Percentiles rank a stretch among this genome's conserved stretches.
These are phyloP conservation scores for Solanum aculeatissimum DNA, from an alignment of 305 asterid species.

Conservation along the genomic window DNA sequence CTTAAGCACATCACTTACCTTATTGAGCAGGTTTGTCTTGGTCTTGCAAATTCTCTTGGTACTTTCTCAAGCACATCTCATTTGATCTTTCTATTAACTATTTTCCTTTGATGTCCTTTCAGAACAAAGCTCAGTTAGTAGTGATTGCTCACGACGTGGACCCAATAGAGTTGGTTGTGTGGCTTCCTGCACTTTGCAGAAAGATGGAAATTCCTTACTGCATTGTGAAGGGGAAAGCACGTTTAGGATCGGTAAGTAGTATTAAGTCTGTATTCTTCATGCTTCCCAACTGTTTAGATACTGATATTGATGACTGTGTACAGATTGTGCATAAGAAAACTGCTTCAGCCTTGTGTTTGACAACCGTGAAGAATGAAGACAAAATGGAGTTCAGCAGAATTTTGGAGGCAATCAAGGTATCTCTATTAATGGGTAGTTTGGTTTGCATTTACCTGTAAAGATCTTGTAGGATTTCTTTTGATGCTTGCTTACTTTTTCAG, in stretches of 20 bases:
- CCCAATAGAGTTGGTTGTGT: conserved; percentile 84
- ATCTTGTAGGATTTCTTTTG: neutral
- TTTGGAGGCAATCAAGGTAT: conserved; percentile 87
- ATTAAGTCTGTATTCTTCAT: neutral
- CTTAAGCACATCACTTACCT: conserved; percentile 88
- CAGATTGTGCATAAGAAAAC: conserved; percentile 92
- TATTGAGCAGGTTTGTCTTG: conserved; percentile 55
- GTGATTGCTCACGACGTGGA: conserved; percentile 95
- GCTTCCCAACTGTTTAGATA: neutral
- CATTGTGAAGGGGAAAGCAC: conserved; percentile 87
- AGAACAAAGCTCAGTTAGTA: conserved; percentile 92
- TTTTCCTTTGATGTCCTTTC: neutral
- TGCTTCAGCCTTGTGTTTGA: conserved; percentile 72
- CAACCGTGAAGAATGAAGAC: conserved; percentile 89
- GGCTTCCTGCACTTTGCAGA: conserved; percentile 93
- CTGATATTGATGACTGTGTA: neutral
- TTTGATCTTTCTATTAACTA: neutral
- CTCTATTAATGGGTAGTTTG: neutral
- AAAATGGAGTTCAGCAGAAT: conserved; percentile 76
- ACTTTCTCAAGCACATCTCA: neutral
- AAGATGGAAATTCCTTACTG: conserved; percentile 95
- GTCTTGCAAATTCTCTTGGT: neutral
- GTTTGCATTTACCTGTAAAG: neutral
- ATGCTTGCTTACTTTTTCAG: conserved; percentile 10
- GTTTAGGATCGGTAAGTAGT: conserved; percentile 68